These are phyloP conservation scores for Herpetomonas samuelpessoai DNA, from an alignment of 208 protist species.

Conservation along the genomic window DNA sequence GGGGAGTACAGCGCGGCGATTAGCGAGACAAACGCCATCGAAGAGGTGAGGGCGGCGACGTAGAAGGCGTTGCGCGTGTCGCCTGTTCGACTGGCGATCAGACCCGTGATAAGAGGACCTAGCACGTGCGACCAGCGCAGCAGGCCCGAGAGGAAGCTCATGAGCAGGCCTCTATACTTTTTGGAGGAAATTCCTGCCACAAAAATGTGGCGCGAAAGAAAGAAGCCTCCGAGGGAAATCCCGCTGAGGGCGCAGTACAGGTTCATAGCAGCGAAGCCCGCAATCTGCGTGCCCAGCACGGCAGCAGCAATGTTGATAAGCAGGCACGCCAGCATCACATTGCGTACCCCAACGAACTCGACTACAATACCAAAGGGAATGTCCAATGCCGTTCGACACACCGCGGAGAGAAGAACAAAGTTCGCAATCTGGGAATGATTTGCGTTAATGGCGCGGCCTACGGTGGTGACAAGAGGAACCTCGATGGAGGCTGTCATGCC, in stretches of 20 bases:
- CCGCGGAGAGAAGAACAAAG: slow-evolving; percentile 46
- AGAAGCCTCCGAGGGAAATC: slow-evolving; percentile 68
- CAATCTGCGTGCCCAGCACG: slow-evolving; percentile 29
- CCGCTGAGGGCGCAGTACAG: slow-evolving; percentile 65
- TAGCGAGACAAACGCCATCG: slow-evolving; percentile 33
- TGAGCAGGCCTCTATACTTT: slow-evolving; percentile 71
- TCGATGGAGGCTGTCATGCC: slow-evolving; percentile 67
- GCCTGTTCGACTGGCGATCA: slow-evolving; percentile 35
- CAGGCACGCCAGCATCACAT: slow-evolving; percentile 53
- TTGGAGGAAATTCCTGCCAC: slow-evolving; percentile 58
- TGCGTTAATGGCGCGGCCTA: slow-evolving; percentile 56
- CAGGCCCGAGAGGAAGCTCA: slow-evolving; percentile 73
- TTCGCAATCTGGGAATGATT: slow-evolving; percentile 46
- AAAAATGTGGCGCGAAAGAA: slow-evolving; percentile 81
- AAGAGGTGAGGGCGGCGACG: slow-evolving; percentile 31
- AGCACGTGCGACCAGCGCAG: slow-evolving; percentile 76
- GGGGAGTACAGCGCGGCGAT: slow-evolving; percentile 9
- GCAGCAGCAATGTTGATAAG: slow-evolving; percentile 37
- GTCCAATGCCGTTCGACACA: slow-evolving; percentile 56
- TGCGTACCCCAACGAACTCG: slow-evolving; percentile 63
- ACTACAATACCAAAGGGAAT: slow-evolving; percentile 65
- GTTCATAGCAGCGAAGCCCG: slow-evolving; percentile 17
- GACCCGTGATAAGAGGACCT: slow-evolving; percentile 48
- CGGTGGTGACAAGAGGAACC: slow-evolving; percentile 66
- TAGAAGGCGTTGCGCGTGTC: slow-evolving; percentile 56